Base-by-base conservation (phyloP, 73 alveolate genomes). In the Uronychia binucleata region DNA sequence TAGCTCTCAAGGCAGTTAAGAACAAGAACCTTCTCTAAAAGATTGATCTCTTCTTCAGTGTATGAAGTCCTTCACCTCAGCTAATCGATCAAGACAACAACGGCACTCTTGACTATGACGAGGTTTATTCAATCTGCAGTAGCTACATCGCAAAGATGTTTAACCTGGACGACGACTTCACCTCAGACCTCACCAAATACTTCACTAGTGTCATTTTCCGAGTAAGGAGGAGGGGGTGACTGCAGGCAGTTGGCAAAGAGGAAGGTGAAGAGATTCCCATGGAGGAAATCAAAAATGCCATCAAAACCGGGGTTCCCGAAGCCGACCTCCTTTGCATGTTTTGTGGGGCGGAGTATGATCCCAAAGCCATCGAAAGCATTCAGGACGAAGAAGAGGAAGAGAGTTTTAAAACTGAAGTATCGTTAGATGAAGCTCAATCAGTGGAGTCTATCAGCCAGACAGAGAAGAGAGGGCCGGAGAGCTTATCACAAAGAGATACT, bases 271-370 rank as follows among this genome's bases (percentile, higher is more conserved):
- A 28, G 32, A 75, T 75, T 30, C 28, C 28, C 28, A 75, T 75
- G 81, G 58, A 32, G n/a, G 81, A 75, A 27, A 75, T 75, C n/a
- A 75, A 32, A 30, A 30, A 75, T 5, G 81, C 81, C 30, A 75
- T 75, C 30, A 28, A 75, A 5, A 28, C 19, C 1, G 59, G 32
- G 1, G 81, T 75, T 25, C 81, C 81, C 30, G 81, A 75, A 26
- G 81, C 81, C 30, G 81, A 75, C 30, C 32, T 75, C 5, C 81
- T 75, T 1, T 75, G 81, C 58, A 28, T 75, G n/a, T 75, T 75
- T 32, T 75, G 81, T 75, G 81, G 81, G 27, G 32, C 81, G 5
- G 81, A 75, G 30, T 75, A 75, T 58, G 78, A 67, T 26, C 34
- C 29, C 5, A 67, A 67, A 28, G 78, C 19, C 67, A 46, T 46